A percentile compares a stretch with the other conserved stretches of the same genome.
Evolutionary conservation across 345 rosid species (phyloP).

Genomic region (Pelargonium nanum): DNA sequence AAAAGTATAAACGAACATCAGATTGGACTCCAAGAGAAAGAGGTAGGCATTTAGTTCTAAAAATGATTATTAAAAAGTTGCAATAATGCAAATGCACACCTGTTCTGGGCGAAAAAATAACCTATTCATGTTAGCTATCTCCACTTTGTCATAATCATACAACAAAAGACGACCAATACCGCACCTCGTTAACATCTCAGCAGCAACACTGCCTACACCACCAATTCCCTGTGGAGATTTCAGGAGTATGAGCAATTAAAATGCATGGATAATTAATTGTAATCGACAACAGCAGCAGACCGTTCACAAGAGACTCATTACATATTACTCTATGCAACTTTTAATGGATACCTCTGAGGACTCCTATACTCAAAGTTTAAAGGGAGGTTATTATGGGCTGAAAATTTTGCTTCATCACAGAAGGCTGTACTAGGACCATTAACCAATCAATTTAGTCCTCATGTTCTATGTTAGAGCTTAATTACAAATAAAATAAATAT

Average conservation of each 20-base stretch:
- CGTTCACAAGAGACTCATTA: not conserved
- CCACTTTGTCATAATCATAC: constrained; percentile 93
- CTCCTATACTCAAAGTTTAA: not conserved
- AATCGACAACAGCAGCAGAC: not conserved
- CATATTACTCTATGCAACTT: not conserved
- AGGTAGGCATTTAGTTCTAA: no score
- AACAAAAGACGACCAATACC: constrained; percentile 91
- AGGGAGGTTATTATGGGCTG: not conserved
- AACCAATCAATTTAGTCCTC: no score
- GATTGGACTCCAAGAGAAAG: no score
- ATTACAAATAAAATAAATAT: no score
- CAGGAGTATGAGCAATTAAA: constrained; percentile 10
- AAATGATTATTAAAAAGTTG: no score
- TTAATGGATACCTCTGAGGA: no score
- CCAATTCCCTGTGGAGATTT: constrained; percentile 79
- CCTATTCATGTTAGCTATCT: constrained; percentile 95
- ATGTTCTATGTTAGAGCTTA: no score
- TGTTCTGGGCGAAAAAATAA: constrained; percentile 94
- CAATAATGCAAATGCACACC: constrained; percentile 27
- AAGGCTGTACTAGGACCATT: no score
- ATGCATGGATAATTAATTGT: not conserved
- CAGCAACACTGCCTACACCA: constrained; percentile 98
- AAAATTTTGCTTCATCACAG: not conserved
- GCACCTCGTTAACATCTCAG: constrained; percentile 97
- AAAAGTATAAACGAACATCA: no score